Base-by-base conservation (phyloP, 768 basidiomycete species). In the Podaxis rugospora region DNA sequence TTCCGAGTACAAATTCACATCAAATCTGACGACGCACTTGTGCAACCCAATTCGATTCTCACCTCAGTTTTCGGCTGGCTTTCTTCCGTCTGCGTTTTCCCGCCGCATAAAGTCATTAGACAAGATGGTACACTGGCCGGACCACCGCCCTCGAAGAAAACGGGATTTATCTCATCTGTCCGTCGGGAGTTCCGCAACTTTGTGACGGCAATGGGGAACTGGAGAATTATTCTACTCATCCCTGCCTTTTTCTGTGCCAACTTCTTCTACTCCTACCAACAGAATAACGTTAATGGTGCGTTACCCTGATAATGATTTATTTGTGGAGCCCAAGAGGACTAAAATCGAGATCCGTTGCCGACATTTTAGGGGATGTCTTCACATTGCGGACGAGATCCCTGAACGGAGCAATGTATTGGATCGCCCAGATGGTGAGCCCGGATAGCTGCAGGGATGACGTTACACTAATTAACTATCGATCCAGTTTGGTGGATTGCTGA, bases 211-310 rank as follows among this genome's bases (percentile, higher is more conserved):
- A 53, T 66, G 35, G 66, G 62, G 36, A 69, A 71, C 49, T 71
- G 70, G 70, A 64, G 64, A 23, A 69, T 71, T 53, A 59, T 68
- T 57, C 59, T 67, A 18, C 67, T 71, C 53, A 66, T 71, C 50
- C 70, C 70, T 18, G 68, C 68, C 21, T 71, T 71, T 59, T 71
- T 71, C 63, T 70, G 70, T 50, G 70, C 70, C 58, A 71, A 71
- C 49, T 71, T 71, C 59, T 71, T 71, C 64, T 71, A 71, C 55
- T 71, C 70, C 23, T 71, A 71, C 57, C 69, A 70, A 37, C 69
- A 70, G 40, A 71, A 70, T 54, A 66, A 54, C 16, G 70, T 71
- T 25, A 70, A 71, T 32, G 70, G 68, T 69, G 49, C 36, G 63
- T 32, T 44, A 16, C 16, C 36, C 7, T 23, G 9, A 7, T n/a